phyloP scores from a whole-genome alignment of 2,329 filamentous ascomycete genomes.

The Podosphaera fusca region DNA sequence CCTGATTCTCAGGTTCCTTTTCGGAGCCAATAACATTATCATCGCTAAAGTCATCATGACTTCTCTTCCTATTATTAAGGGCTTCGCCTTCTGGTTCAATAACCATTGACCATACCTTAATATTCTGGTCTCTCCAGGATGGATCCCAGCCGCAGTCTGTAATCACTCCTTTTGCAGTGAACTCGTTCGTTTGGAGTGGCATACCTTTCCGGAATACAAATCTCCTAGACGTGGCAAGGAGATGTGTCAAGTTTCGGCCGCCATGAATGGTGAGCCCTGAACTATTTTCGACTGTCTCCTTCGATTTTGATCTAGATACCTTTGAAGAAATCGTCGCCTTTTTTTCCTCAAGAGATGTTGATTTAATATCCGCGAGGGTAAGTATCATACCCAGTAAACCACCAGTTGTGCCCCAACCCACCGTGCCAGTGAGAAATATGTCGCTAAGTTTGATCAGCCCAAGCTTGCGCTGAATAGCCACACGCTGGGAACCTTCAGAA shows the following conservation, averaged over 20 bases:
- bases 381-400: slow-evolving; percentile 71
- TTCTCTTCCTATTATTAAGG: slow-evolving; percentile 21
- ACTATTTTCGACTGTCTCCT: slow-evolving; percentile 1
- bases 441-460: slow-evolving; percentile 44
- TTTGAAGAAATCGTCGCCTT: slow-evolving; percentile 8
- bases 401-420: slow-evolving; percentile 54
- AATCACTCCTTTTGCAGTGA: slow-evolving; percentile 15
- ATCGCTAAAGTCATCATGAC: slow-evolving; percentile 23
- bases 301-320: slow-evolving; percentile 14
- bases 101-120: slow-evolving; percentile 69
- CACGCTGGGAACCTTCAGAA: slow-evolving; percentile 66
- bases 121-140: slow-evolving; percentile 51
- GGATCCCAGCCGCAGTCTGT: slow-evolving; percentile 23
- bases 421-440: slow-evolving; percentile 60
- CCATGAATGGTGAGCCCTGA: slow-evolving; percentile 45
- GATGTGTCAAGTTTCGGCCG: slow-evolving; percentile 56
- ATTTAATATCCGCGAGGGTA: slow-evolving; percentile 49
- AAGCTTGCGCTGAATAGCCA: slow-evolving; percentile 34
- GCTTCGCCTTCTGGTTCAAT: slow-evolving; percentile 18
- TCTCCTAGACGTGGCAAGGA: slow-evolving; percentile 56
- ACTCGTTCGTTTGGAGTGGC: slow-evolving; percentile 48
- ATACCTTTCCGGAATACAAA: slow-evolving; percentile 76
- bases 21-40: slow-evolving; percentile 4
- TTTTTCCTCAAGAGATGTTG: slow-evolving; percentile 20
- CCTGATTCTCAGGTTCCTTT: slow-evolving; percentile 16